Evolutionary conservation across 352 stramenopile species (phyloP).

Genomic region (Phytophthora constricta): DNA sequence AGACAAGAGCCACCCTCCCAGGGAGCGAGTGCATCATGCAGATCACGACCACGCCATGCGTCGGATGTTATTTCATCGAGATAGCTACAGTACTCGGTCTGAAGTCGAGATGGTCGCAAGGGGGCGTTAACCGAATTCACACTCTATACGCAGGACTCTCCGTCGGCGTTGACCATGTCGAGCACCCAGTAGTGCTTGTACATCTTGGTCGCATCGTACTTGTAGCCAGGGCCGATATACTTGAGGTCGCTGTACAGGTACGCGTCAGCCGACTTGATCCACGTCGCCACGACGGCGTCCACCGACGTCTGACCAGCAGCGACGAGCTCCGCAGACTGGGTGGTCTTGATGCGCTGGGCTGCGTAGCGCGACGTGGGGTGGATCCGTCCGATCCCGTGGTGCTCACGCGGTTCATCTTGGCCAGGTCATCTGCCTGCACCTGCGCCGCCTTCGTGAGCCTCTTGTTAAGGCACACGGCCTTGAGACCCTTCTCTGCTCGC

Average conservation of each 20-base stretch:
- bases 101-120: no score
- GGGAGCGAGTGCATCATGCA: no score
- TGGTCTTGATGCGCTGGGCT: conserved; percentile 23
- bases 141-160: conserved; percentile 21
- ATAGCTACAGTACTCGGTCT: no score
- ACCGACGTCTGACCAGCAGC: conserved; percentile 41
- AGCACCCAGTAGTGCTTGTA: conserved; percentile 45
- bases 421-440: conserved; percentile 29
- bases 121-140: no score
- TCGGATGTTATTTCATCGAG: no score
- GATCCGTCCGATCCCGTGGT: conserved; percentile 39
- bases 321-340: conserved; percentile 38
- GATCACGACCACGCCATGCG: no score
- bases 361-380: conserved; percentile 28
- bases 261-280: conserved; percentile 44
- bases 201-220: conserved; percentile 28
- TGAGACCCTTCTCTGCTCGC: conserved; percentile 39
- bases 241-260: conserved; percentile 39
- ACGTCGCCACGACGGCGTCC: conserved; percentile 42
- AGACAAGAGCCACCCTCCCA: no score
- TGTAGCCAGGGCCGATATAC: conserved; percentile 35
- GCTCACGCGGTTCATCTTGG: conserved; percentile 26
- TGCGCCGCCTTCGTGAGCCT: conserved; percentile 37
- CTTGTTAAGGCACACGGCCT: conserved; percentile 45
- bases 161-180: conserved; percentile 29